Base-by-base conservation (phyloP, 2,329 filamentous ascomycete species). In the Exophiala mesophila region DNA sequence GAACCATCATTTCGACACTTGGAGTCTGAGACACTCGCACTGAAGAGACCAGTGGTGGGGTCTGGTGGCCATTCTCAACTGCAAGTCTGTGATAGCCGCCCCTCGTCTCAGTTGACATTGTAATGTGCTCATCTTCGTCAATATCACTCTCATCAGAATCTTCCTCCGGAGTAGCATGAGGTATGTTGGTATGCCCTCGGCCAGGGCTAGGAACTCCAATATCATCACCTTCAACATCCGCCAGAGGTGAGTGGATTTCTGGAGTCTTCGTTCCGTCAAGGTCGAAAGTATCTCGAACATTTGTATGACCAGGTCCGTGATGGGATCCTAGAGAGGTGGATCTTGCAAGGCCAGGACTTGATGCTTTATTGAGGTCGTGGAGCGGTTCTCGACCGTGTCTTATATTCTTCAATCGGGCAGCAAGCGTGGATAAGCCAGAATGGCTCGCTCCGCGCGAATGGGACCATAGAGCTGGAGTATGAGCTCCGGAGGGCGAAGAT, bases 281-380 rank as follows among this genome's bases (percentile, higher is more conserved):
- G n/a, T 42, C 57, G 53, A 43, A 55, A 52, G 28, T 61, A 54
- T 32, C 59, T 56, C 45, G 58, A 53, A 39, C 53, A 51, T 30
- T 24, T 5, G 49, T 40, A 42, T 67, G 62, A 15, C 63, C 66
- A 23, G 67, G 67, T 0, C 64, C 63, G 19, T 63, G 59, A 17
- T 65, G 59, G 7, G 64, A 60, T 37, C 65, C 65, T 10, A 68
- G 60, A 2, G 66, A 65, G 5, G 65, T 44, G 23, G 63, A 62
- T 23, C 63, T 59, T 36, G 59, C 59, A 10, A 67, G 54, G 10
- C 57, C 58, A 8, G 61, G 59, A 18, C 48, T 59, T 4, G 59
- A 55, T 37, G 58, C 57, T 10, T 55, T 57, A 4, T 39, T 16
- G 13, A 23, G 47, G 4, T 59, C 58, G 17, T 61, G 60, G 39